Base-by-base conservation (phyloP, 176 grass and related monocot species). In the Oropetium thomaeum region DNA sequence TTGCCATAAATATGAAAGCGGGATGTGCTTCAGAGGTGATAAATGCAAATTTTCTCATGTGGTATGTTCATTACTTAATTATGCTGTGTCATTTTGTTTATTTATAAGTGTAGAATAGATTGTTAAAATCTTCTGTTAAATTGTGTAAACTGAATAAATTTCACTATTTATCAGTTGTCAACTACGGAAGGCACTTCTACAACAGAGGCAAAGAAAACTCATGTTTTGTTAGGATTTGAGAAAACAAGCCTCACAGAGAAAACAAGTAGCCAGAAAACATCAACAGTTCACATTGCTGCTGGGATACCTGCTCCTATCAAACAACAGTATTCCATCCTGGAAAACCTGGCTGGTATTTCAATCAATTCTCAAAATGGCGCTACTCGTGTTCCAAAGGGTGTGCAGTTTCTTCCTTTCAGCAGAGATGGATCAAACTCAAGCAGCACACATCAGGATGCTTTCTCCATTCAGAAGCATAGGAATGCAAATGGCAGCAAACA, bases 31-130 rank as follows among this genome's bases (percentile, higher is more conserved):
- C 16, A 91, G 96, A 90, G 89, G 92, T 61, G 89, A 85, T 65
- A 92, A 80, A 70, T 99, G 96, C 89, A 95, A 99, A 70, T 99
- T 99, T 84, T 99, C 96, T 53, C 92, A 99, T 70, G 84, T 83
- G 80, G 96, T 95, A 88, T 2, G 60, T 69, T 51, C 35, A 61
- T 73, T 31, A 4, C 38, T 6, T 27, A 73, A 66, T 52, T 5
- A 42, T 78, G 66, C 14, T 15, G 44, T 82, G 25, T 45, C 55
- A 34, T 78, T 31, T 51, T 78, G 39, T 40, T 77, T 86, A 31
- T 37, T 37, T 25, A n/a, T n/a, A 60, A 51, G 41, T 83, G 25
- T 53, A 77, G n/a, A n/a, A 40, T 77, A 54, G 9, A 20, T 27
- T 62, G 3, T n/a, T 34, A 54, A 78, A 43, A 59, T 51, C 31